Base-by-base conservation (phyloP, 1,139 yeast species). In the Pneumocystis murina region DNA sequence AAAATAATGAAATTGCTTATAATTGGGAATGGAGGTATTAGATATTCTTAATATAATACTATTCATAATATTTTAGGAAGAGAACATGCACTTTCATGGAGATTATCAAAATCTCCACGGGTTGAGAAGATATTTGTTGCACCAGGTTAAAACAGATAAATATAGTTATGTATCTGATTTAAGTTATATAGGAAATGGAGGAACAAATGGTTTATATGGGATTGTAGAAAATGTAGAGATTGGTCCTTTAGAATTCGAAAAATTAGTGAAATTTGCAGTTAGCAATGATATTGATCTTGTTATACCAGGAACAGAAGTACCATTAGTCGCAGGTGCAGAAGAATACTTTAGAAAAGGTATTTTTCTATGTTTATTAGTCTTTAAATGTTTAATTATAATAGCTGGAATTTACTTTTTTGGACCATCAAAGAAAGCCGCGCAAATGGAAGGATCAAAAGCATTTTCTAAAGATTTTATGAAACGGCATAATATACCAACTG, bases 271-370 rank as follows among this genome's bases (percentile, higher is more conserved):
- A 66, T 89, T 90, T 75, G 95, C 96, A 8, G 73, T 79, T n/a
- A 82, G 82, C 59, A 78, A 91, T 66, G 71, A 80, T 10, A 80
- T 94, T 66, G 81, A 80, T 63, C 79, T 94, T 68, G 98, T 90
- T 14, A 80, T 94, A 62, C 98, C 98, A 54, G 99, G 99, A 59
- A 98, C 99, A n/a, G 99, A 94, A 76, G 96, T 90, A 75, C 98
- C 98, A 58, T 79, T 94, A 68, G 97, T 92, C 57, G 97, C 92
- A 72, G 99, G 99, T 61, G 84, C 92, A 66, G 76, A 91, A 43
- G 76, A 84, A 30, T 78, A 79, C 62, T 91, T 92, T 79, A 75
- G 76, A 54, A 74, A 74, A 63, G 64, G 69, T 67, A 39, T 17
- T 64, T 40, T 10, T 10, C 17, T 17, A n/a, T 20, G 30, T 24